Base-by-base conservation (phyloP, 805 yeast genomes). In the Kodamaea lidongshanica region DNA sequence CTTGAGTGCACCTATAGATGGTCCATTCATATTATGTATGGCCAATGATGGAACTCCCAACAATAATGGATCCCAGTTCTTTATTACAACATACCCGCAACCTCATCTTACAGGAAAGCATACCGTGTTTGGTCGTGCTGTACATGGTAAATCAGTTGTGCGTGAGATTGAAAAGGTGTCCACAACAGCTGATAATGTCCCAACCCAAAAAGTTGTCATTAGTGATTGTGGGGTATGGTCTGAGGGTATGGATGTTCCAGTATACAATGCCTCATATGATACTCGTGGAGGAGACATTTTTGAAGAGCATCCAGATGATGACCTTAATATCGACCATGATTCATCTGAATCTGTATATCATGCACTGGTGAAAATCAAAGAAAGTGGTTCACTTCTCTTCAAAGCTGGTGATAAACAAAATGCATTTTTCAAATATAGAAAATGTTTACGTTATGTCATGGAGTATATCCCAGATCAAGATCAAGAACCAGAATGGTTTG, bases 281-380 rank as follows among this genome's bases (percentile, higher is more conserved):
- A 46, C 57, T 0, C 60, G 76, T 6, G 86, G 80, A 1, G 85
- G 84, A 6, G 94, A 83, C 44, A 50, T 72, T 0, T 83, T 67
- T 44, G 92, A 82, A 53, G 92, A 82, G 50, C 74, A 65, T 42
- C 94, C 92, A 0, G 87, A 77, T 37, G 94, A 83, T 50, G 85
- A 81, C 42, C 42, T 27, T 12, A 52, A 66, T 34, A 72, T 79
- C 28, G 77, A 72, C 34, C 70, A 70, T 25, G 77, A 80, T 12
- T 72, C 78, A 30, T 62, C 76, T 6, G 65, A 60, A 30, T 58
- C 62, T 13, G 77, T 79, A 0, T 72, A 48, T 34, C 56, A 56
- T 7, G 84, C 79, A 0, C 52, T 77, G 0, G 42, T 39, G 7
- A 71, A 53, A 10, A 81, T 83, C 30, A 83, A 83, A 42, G 76